Evolutionary conservation across 208 protist genomes (phyloP), one percentile per base, ranked within the genome.

Genomic region (Crithidia bombi): DNA sequence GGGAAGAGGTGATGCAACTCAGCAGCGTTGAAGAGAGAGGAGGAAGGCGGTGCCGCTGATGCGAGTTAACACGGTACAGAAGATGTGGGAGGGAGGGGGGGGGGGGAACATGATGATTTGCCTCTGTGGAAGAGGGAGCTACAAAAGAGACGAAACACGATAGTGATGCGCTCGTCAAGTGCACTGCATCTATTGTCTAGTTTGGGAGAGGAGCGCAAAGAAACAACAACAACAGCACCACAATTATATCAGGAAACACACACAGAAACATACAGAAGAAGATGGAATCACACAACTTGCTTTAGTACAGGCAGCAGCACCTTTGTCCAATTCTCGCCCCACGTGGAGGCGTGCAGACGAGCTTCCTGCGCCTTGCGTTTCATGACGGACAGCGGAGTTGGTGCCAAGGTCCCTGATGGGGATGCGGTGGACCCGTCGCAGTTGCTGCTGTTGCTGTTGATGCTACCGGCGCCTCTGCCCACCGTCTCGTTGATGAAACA

Each of bases 251-350:
- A 14, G 28, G 4, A 56, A 3, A 56, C 12, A 38, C 30, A 56
- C 25, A 56, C 25, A 38, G 23, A 25, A 10, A 47, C 43, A 21
- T 19, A 33, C 21, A 38, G 32, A 36, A 59, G 19, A 3, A 47
- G 2, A 26, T 32, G 64, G 3, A 25, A 43, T 73, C 50, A 81
- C 32, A 78, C 49, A 36, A 76, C 58, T 57, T 82, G 38, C 28
- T 82, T 52, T 23, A 94, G 49, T 11, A 92, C 51, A 10, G 84
- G 84, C 14, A 81, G 50, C 12, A 90, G 65, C 14, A 78, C 68
- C 14, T 28, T 44, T 46, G 69, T 65, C 89, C 89, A 94, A 44
- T 87, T 82, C 11, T 94, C 82, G 28, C 87, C 73, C 86, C 89
- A 94, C 35, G 81, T 92, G 35, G 51, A 28, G 21, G 69, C 73